Conservation (phyloP, 1,139 yeast genomes). For the Blastobotrys proliferans region DNA sequence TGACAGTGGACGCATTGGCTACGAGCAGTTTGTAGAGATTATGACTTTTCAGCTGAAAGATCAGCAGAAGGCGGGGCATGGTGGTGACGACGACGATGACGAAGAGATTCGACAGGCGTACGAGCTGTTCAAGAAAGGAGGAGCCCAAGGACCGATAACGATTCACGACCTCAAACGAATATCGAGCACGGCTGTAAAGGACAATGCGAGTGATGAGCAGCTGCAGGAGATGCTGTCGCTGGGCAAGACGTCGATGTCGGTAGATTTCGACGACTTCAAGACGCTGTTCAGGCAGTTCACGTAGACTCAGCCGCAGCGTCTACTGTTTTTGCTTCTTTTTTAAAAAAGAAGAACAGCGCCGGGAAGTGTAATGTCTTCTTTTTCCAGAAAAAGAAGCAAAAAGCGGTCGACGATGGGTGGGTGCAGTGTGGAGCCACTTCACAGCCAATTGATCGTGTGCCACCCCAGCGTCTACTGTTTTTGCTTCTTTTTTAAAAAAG, state of each 20-base stretch:
- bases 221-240: slow-evolving; percentile 32
- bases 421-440: too few species aligned
- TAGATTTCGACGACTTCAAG: slow-evolving; percentile 24
- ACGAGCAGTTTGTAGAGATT: slow-evolving; percentile 27
- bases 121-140: slow-evolving; percentile 25
- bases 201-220: slow-evolving; percentile 30
- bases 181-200: slow-evolving; percentile 27
- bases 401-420: too few species aligned
- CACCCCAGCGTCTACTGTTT: too few species aligned
- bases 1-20: slow-evolving; percentile 26
- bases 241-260: slow-evolving; percentile 21
- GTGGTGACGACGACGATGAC: slow-evolving; percentile 13
- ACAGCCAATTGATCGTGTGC: too few species aligned
- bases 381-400: too few species aligned
- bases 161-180: slow-evolving; percentile 27
- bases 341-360: too few species aligned
- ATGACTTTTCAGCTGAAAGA: slow-evolving; percentile 16
- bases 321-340: too few species aligned
- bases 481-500: too few species aligned
- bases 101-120: slow-evolving; percentile 24
- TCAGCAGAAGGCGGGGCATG: background rate
- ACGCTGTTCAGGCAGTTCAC: too few species aligned
- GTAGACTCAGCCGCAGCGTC: background rate
- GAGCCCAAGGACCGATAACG: slow-evolving; percentile 22
- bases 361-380: too few species aligned